Percentiles rank a stretch among this genome's conserved stretches.
Conservation (phyloP, 164 flowering plant genomes). For the Nymphaea thermarum region DNA sequence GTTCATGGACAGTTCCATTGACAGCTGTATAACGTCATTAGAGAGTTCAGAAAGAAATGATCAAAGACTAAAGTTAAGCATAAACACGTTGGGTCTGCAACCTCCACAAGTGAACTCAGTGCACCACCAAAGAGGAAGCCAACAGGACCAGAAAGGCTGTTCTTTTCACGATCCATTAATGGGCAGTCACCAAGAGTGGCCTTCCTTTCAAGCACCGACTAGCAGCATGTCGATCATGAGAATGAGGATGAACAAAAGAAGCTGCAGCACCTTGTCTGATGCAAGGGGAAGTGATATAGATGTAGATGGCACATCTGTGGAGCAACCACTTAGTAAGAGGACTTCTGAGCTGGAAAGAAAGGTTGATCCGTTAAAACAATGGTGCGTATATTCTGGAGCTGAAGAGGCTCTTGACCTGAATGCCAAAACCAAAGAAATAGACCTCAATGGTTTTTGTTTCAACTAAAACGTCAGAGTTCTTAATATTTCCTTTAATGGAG, state of each 20-base stretch:
- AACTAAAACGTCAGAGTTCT: no score
- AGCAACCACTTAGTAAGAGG: slow-evolving; percentile 27
- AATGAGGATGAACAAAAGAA: slow-evolving; percentile 30
- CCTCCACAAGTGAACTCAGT: slow-evolving; percentile 10
- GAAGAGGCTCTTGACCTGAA: no score
- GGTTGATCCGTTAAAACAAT: slow-evolving; percentile 11
- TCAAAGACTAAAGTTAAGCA: slow-evolving; percentile 9
- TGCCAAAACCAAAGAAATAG: no score
- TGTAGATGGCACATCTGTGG: slow-evolving; percentile 11
- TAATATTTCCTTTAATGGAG: no score
- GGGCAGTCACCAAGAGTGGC: slow-evolving; percentile 13
- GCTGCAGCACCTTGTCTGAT: slow-evolving; percentile 22
- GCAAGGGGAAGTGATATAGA: not conserved
- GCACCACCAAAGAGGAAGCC: slow-evolving; percentile 5
- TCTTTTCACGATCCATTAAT: slow-evolving; percentile 14
- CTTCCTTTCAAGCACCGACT: not conserved
- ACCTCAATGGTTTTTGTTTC: no score
- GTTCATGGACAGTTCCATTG: not conserved
- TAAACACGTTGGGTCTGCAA: not conserved
- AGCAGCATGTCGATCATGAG: slow-evolving; percentile 7
- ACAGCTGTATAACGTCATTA: slow-evolving; percentile 36
- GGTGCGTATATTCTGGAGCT: no score
- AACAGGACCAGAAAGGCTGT: not conserved
- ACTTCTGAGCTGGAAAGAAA: slow-evolving; percentile 8
- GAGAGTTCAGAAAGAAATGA: slow-evolving; percentile 44